A percentile compares a stretch with the other conserved stretches of the same genome.
These are phyloP conservation scores for Helotiales sp. DNA, from an alignment of 2,329 filamentous ascomycete genomes.

Conservation along the genomic window DNA sequence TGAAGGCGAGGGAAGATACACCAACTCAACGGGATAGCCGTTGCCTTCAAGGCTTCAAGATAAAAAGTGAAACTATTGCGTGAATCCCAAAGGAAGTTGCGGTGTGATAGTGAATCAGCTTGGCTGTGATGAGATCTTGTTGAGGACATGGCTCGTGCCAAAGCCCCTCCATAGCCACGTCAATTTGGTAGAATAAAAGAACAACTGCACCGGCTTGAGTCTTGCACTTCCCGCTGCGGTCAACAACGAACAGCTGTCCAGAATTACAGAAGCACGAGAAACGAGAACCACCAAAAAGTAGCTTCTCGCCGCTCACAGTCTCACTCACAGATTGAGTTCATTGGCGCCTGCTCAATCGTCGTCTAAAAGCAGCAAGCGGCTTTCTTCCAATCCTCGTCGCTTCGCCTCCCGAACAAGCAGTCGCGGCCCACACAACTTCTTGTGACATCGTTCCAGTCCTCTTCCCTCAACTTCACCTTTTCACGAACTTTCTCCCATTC, in stretches of 20 bases:
- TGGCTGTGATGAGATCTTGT: constrained; percentile 8
- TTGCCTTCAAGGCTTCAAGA: constrained; percentile 21
- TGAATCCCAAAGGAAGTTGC: neutral
- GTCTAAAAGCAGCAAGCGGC: constrained; percentile 8
- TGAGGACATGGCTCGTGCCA: constrained; percentile 2
- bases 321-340: neutral
- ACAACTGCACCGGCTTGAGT: neutral
- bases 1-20: constrained; percentile 16
- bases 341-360: neutral
- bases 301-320: neutral
- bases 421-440: constrained; percentile 29
- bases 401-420: constrained; percentile 33
- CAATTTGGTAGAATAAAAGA: neutral
- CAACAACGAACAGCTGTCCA: constrained; percentile 7
- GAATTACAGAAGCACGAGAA: no score
- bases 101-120: constrained; percentile 13
- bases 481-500: constrained; percentile 16
- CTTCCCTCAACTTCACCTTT: constrained; percentile 20
- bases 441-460: constrained; percentile 27
- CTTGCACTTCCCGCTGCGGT: neutral
- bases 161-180: constrained; percentile 7
- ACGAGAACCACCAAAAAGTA: no score
- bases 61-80: constrained; percentile 8
- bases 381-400: constrained; percentile 14
- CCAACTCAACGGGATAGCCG: constrained; percentile 7